Base-by-base conservation (phyloP, 2,329 filamentous ascomycete genomes). In the Tolypocladium capitatum region DNA sequence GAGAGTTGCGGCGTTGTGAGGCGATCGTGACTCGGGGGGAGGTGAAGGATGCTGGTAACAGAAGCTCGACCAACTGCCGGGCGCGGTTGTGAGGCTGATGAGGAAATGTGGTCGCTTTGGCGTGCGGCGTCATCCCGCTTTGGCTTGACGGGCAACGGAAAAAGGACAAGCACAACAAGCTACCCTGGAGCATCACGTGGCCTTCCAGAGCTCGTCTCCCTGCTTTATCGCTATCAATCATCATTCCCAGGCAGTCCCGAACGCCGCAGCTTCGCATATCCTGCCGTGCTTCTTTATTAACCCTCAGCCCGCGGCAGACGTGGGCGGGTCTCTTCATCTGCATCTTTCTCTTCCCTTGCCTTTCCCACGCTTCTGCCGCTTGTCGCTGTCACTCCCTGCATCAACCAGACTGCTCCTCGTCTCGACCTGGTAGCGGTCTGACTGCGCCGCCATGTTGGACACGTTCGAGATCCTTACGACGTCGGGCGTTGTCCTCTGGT, bases 401-500 rank as follows among this genome's bases (percentile, higher is more conserved):
- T 13, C 14, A 5, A 18, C 38, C 38, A 11, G 4, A 2, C 18
- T 14, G 20, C 36, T 24, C 24, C 13, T 40, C 36, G 2, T 20
- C 18, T 16, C 24, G 38, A 24, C 38, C n/a, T 16, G 28, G 38
- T n/a, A 30, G 38, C 16, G 24, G 24, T 21, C 36, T 20, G 13
- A 42, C 45, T 36, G 20, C 49, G 45, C 48, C 58, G 64, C 56
- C 49, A 97, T 97, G 91, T 71, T 98, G 68, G 92, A 98, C 71
- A 84, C 86, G 16, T 98, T 98, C 65, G 91, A 98, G 68, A 92
- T 98, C 55, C 69, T 98, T 52, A 96, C 91, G 51, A 94, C 91
- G 34, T 94, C 90, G 4, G 92, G 92, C 48, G 90, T 98, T 53
- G 92, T 98, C 49, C 79, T 98, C 48, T 98, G 92, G 92, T 96